A percentile compares a stretch with the other conserved stretches of the same genome.
phyloP scores from a whole-genome alignment of 177 flowering plant species.

The Vitis hybrid region DNA sequence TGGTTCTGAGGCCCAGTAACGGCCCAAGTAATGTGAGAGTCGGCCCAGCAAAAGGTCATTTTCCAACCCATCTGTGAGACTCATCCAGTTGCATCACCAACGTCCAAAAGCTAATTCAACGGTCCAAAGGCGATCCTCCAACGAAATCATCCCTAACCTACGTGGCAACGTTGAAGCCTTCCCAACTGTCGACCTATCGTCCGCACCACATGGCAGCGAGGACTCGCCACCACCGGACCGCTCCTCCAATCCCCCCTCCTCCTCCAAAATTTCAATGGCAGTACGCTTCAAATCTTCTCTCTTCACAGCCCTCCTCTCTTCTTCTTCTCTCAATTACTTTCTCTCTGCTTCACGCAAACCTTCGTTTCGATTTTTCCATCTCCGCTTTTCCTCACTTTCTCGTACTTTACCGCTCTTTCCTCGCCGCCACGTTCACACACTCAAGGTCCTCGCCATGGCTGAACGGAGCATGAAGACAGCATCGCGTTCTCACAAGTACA shows the following conservation, averaged over 20 bases:
- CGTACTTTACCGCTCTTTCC: slow-evolving; percentile 12
- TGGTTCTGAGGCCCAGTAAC: no score
- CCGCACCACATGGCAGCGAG: not conserved
- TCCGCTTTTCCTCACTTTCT: slow-evolving; percentile 12
- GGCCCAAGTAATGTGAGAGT: no score
- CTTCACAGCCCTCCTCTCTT: slow-evolving; percentile 18
- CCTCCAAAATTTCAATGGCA: not conserved
- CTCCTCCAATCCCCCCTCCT: not conserved
- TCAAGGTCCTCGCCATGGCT: slow-evolving; percentile 58
- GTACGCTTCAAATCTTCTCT: slow-evolving; percentile 21
- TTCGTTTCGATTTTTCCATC: not conserved
- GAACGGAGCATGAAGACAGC: slow-evolving; percentile 24
- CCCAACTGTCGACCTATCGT: slow-evolving; percentile 3
- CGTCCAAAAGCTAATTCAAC: no score
- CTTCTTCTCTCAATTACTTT: slow-evolving; percentile 13
- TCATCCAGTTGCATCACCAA: no score
- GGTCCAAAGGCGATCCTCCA: no score
- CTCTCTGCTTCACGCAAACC: slow-evolving; percentile 7
- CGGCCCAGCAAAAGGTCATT: no score
- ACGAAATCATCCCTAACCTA: no score
- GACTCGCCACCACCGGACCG: not conserved
- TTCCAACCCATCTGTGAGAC: no score
- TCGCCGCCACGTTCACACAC: slow-evolving; percentile 31
- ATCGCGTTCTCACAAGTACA: slow-evolving; percentile 39
- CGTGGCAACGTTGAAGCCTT: not conserved